Conservation (phyloP, 306 rosid genomes). For the Quercus mongolica region DNA sequence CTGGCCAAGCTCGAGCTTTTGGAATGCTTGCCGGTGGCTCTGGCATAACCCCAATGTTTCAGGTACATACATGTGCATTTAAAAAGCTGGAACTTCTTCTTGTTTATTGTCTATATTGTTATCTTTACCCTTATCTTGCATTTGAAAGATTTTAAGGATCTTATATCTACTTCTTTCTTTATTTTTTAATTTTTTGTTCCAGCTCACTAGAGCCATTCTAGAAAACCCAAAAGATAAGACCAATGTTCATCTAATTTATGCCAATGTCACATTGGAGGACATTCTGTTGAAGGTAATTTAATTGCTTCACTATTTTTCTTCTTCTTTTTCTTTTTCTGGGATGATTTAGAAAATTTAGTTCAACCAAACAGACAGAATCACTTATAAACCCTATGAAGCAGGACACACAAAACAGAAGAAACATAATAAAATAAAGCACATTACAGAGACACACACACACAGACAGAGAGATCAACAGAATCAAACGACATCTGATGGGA, state of each 20-base stretch:
- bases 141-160: neutral
- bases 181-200: neutral
- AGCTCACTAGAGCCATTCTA: slow-evolving; percentile 65
- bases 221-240: slow-evolving; percentile 70
- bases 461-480: no score
- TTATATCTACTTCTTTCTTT: neutral
- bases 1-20: slow-evolving; percentile 55
- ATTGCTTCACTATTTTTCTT: neutral
- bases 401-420: neutral
- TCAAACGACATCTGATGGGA: no score
- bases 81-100: neutral
- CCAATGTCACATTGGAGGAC: slow-evolving; percentile 65
- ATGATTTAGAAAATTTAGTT: neutral
- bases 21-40: slow-evolving; percentile 91
- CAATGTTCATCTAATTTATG: slow-evolving; percentile 53
- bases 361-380: neutral
- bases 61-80: slow-evolving; percentile 37
- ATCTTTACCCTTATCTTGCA: neutral
- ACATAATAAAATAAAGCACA: neutral
- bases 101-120: no score
- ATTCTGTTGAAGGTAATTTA: slow-evolving; percentile 45
- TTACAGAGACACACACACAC: neutral
- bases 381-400: neutral
- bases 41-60: slow-evolving; percentile 91
- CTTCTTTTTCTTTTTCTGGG: neutral